phyloP scores from a whole-genome alignment of 2,329 filamentous ascomycete genomes.

The Lecanicillium sp. region DNA sequence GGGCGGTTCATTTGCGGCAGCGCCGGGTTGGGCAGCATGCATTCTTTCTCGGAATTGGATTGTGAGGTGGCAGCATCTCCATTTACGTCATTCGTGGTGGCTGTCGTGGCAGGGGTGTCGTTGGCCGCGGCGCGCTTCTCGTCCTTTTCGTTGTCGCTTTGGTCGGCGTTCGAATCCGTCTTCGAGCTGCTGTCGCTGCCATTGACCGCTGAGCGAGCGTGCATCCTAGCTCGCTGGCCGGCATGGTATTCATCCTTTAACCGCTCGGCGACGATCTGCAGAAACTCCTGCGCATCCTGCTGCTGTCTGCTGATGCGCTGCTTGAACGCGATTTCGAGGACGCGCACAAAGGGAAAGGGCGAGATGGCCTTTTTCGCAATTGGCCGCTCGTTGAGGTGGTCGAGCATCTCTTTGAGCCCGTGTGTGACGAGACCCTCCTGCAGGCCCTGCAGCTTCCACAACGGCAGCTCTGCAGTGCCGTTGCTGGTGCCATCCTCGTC shows the following conservation, averaged over 20 bases:
- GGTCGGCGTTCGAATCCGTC: constrained; percentile 10
- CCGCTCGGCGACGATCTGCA: constrained; percentile 88
- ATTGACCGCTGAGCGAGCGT: constrained; percentile 36
- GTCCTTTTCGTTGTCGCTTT: constrained; percentile 20
- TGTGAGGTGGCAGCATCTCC: constrained; percentile 10
- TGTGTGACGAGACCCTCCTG: constrained; percentile 79
- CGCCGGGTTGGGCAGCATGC: constrained; percentile 16
- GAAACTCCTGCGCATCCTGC: constrained; percentile 95
- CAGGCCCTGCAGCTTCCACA: constrained; percentile 60
- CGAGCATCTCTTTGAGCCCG: constrained; percentile 86
- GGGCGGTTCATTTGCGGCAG: constrained; percentile 15
- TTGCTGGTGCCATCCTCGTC: constrained; percentile 22
- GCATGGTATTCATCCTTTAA: constrained; percentile 93
- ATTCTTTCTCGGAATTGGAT: constrained; percentile 2
- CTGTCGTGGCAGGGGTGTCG: background rate
- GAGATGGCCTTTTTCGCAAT: constrained; percentile 92
- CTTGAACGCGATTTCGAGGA: constrained; percentile 78
- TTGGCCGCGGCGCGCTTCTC: background rate
- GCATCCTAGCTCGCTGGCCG: constrained; percentile 63
- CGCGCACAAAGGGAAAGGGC: constrained; percentile 74
- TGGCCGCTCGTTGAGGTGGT: constrained; percentile 86
- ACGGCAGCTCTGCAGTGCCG: constrained; percentile 37
- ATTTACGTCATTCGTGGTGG: constrained; percentile 2
- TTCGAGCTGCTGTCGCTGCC: constrained; percentile 10
- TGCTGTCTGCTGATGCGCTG: constrained; percentile 91